These are phyloP conservation scores for Ustilago lituana DNA, from an alignment of 1,284 basidiomycete genomes.

Conservation along the genomic window DNA sequence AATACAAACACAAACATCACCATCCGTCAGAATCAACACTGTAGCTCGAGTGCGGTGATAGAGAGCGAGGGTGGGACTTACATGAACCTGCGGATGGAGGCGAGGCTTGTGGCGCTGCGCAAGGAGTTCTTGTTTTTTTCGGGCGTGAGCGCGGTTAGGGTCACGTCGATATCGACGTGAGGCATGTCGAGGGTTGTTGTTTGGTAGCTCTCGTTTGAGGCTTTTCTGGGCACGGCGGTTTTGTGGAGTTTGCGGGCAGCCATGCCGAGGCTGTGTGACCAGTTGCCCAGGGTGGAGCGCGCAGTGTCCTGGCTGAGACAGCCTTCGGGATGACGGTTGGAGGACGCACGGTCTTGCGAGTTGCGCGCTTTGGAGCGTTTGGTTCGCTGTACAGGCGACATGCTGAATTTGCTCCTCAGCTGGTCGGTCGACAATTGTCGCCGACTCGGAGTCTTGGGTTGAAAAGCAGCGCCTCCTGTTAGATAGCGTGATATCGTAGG, in stretches of 20 bases:
- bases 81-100: conserved; percentile 30
- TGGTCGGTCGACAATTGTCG: conserved; percentile 13
- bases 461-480: not conserved
- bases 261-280: conserved; percentile 31
- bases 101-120: conserved; percentile 17
- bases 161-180: not conserved
- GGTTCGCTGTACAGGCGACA: conserved; percentile 41
- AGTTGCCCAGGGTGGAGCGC: conserved; percentile 24
- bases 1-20: too few species aligned
- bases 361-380: conserved; percentile 22
- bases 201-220: conserved; percentile 21
- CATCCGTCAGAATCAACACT: too few species aligned
- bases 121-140: conserved; percentile 21
- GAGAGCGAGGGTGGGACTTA: conserved; percentile 2
- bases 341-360: conserved; percentile 13
- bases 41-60: too few species aligned
- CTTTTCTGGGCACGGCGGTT: conserved; percentile 14
- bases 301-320: conserved; percentile 12
- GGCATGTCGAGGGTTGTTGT: not conserved
- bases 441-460: conserved; percentile 23
- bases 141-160: conserved; percentile 10
- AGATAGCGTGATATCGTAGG: conserved; percentile 14
- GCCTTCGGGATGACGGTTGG: conserved; percentile 2
- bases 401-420: conserved; percentile 47
- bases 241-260: conserved; percentile 26